These are phyloP conservation scores for Aspergillus latus DNA, from an alignment of 2,329 filamentous ascomycete species.

Conservation along the genomic window DNA sequence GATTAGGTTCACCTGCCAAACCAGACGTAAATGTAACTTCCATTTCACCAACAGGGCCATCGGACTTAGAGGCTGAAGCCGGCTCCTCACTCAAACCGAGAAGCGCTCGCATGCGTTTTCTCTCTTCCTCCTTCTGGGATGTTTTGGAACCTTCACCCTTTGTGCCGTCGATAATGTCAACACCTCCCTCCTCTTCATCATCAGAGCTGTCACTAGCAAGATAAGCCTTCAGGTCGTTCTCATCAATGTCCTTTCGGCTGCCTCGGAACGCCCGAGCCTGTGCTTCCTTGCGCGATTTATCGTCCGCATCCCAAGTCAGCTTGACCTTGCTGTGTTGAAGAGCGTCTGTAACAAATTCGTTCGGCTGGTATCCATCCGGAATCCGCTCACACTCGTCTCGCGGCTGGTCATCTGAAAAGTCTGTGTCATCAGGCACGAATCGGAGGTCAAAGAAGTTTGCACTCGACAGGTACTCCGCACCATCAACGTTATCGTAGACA, in stretches of 20 bases:
- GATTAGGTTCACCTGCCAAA: constrained; percentile 53
- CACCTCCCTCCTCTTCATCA: constrained; percentile 51
- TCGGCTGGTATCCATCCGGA: constrained; percentile 80
- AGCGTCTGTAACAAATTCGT: constrained; percentile 92
- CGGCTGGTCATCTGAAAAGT: constrained; percentile 79
- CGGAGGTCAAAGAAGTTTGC: constrained; percentile 97
- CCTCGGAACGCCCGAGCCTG: constrained; percentile 84
- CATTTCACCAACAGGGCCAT: constrained; percentile 81
- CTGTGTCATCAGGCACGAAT: constrained; percentile 86
- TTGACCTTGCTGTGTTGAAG: constrained; percentile 96
- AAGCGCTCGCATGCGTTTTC: constrained; percentile 75
- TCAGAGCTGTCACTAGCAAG: constrained; percentile 80
- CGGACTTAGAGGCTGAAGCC: constrained; percentile 54
- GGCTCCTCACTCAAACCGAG: constrained; percentile 70
- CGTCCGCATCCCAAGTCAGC: constrained; percentile 95
- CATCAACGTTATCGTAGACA: constrained; percentile 88
- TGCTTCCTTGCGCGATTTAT: constrained; percentile 76
- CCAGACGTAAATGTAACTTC: constrained; percentile 86
- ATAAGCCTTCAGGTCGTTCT: constrained; percentile 92
- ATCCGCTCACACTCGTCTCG: constrained; percentile 76
- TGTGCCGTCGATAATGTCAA: constrained; percentile 50
- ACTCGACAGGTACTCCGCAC: constrained; percentile 89
- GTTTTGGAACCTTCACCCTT: constrained; percentile 50
- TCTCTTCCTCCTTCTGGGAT: constrained; percentile 72
- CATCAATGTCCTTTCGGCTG: constrained; percentile 75